Conservation (phyloP, 768 basidiomycete species). For the Macrolepiota albuminosa region DNA sequence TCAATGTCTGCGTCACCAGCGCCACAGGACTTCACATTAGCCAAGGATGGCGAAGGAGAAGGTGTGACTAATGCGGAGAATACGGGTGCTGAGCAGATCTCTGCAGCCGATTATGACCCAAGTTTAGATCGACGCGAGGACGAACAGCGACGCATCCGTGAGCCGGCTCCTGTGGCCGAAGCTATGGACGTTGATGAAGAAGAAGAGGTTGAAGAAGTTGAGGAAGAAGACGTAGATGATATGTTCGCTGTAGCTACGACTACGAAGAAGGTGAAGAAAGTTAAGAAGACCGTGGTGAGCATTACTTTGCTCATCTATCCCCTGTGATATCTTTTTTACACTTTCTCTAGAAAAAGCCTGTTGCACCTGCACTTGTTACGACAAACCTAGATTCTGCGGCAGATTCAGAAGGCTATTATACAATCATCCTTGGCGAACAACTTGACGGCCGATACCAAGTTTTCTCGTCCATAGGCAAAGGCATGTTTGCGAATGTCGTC, state of each 20-base stretch:
- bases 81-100: constrained; percentile 61
- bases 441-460: constrained; percentile 93
- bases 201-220: constrained; percentile 55
- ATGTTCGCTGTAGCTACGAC: constrained; percentile 77
- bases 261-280: constrained; percentile 50
- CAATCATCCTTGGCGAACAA: constrained; percentile 89
- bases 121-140: constrained; percentile 78
- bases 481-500: constrained; percentile 98
- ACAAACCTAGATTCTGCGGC: constrained; percentile 87
- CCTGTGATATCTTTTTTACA: background rate
- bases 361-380: constrained; percentile 61
- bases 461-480: constrained; percentile 92
- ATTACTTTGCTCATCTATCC: background rate
- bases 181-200: constrained; percentile 36
- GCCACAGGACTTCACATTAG: constrained; percentile 58
- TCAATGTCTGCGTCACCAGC: constrained; percentile 58
- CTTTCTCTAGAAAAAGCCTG: constrained; percentile 33
- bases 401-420: constrained; percentile 95
- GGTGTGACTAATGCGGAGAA: constrained; percentile 41
- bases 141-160: constrained; percentile 63
- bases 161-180: constrained; percentile 28
- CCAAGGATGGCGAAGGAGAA: constrained; percentile 57
- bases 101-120: constrained; percentile 89
- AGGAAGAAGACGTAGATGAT: constrained; percentile 87
- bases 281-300: constrained; percentile 53